These are phyloP conservation scores for Yarrowia porcina DNA, from an alignment of 805 yeast species.

Conservation along the genomic window DNA sequence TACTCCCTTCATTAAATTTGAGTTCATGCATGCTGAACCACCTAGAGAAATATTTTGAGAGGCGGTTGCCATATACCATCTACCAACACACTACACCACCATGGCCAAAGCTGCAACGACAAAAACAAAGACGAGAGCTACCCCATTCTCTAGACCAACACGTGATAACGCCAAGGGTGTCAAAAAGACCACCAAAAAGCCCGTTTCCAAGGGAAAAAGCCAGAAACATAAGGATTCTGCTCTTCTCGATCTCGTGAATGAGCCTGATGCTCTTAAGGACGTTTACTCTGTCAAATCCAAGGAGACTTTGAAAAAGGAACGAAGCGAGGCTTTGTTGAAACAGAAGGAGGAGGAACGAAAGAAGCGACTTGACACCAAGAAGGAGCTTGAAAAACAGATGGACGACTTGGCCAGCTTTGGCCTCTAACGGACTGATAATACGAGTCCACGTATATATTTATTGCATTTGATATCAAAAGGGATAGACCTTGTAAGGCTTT, in stretches of 20 bases:
- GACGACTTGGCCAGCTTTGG: slow-evolving; percentile 6
- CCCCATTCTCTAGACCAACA: neutral
- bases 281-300: slow-evolving; percentile 5
- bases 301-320: slow-evolving; percentile 7
- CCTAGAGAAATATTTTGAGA: slow-evolving; percentile 4
- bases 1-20: neutral
- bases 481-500: too few relatives aligned
- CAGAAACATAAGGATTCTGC: slow-evolving; percentile 15
- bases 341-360: slow-evolving; percentile 15
- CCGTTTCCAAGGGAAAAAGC: neutral
- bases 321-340: neutral
- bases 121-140: neutral
- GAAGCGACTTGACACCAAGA: neutral
- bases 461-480: neutral
- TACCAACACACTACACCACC: neutral
- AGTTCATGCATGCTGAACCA: neutral
- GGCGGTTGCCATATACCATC: neutral
- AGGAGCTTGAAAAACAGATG: slow-evolving; percentile 22
- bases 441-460: neutral
- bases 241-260: slow-evolving; percentile 1
- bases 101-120: neutral
- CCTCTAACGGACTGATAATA: neutral
- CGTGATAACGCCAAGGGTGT: neutral
- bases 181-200: slow-evolving; percentile 11
- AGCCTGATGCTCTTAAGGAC: neutral